These are phyloP conservation scores for Albatrellus sp. DNA, from an alignment of 1,284 basidiomycete species.

Conservation along the genomic window DNA sequence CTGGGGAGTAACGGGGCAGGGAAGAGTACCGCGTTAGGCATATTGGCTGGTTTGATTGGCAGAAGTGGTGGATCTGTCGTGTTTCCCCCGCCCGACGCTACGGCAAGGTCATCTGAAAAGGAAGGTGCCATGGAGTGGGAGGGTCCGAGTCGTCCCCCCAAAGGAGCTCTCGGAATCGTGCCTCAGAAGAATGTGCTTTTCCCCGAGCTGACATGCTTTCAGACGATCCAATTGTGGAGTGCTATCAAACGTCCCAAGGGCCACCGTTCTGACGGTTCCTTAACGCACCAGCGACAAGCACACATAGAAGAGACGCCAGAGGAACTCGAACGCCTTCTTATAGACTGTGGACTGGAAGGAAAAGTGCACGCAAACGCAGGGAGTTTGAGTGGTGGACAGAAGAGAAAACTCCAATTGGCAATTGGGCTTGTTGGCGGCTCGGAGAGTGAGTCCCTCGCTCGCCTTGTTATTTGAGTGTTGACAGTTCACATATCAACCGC, in stretches of 20 bases:
- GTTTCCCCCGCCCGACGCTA: too few species aligned
- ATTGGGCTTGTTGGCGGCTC: conserved; percentile 68
- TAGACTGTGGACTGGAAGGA: conserved; percentile 57
- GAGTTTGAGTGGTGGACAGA: conserved; percentile 69
- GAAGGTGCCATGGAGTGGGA: too few species aligned
- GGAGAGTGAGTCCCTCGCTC: conserved; percentile 30
- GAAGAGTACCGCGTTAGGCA: conserved; percentile 64
- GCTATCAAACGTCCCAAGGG: conserved; percentile 58
- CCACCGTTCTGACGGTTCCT: conserved; percentile 21
- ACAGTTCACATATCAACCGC: background rate
- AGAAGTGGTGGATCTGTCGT: conserved; percentile 46
- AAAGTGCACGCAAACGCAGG: conserved; percentile 57
- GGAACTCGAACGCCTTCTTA: conserved; percentile 49
- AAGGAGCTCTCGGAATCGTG: conserved; percentile 62
- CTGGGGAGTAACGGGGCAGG: conserved; percentile 72
- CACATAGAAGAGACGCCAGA: too few species aligned
- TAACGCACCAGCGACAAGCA: too few species aligned
- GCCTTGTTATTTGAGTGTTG: conserved; percentile 7
- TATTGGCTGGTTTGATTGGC: conserved; percentile 51
- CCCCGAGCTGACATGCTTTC: conserved; percentile 61
- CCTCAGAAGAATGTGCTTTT: conserved; percentile 79
- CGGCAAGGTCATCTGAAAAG: too few species aligned
- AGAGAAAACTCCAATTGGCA: conserved; percentile 70
- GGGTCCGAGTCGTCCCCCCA: conserved; percentile 34
- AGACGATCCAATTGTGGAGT: conserved; percentile 64